Percentiles rank a stretch among this genome's conserved stretches.
Evolutionary conservation across 192 early-diverging fungal species (phyloP).

Genomic region (Umbelopsis ramanniana): DNA sequence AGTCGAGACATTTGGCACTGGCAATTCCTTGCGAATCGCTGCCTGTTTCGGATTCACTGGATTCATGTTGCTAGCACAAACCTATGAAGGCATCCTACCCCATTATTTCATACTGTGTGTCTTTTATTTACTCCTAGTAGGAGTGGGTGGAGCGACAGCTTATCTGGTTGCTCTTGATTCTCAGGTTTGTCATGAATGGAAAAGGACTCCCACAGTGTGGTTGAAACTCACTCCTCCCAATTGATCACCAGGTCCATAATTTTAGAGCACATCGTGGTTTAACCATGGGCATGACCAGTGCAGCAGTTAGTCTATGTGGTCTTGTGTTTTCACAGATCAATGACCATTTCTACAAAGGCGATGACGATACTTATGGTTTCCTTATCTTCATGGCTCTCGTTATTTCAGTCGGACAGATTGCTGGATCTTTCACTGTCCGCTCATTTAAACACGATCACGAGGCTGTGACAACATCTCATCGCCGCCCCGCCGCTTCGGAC

Average conservation of each 20-base stretch:
- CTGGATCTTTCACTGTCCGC: conserved; percentile 31
- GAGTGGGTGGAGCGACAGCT: conserved; percentile 27
- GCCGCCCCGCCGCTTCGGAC: background rate
- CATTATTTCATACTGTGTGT: conserved; percentile 28
- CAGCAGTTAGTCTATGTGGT: conserved; percentile 35
- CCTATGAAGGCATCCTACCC: conserved; percentile 29
- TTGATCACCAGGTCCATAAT: conserved; percentile 28
- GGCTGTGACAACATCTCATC: background rate
- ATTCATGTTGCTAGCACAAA: conserved; percentile 33
- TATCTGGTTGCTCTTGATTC: conserved; percentile 39
- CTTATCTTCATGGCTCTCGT: conserved; percentile 29
- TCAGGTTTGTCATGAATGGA: conserved; percentile 26
- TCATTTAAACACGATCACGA: conserved; percentile 22
- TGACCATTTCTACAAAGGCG: conserved; percentile 34
- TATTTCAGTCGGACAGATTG: conserved; percentile 1
- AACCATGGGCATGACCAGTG: conserved; percentile 40
- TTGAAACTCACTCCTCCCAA: background rate
- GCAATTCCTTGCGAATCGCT: conserved; percentile 22
- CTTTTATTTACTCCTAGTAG: conserved; percentile 31
- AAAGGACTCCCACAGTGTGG: too few relatives aligned
- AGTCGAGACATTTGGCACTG: conserved; percentile 25
- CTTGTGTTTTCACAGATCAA: conserved; percentile 43
- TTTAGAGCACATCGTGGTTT: conserved; percentile 39
- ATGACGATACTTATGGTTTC: conserved; percentile 32
- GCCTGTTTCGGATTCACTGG: conserved; percentile 28